Evolutionary conservation across 208 protist genomes (phyloP).

Genomic region (Acanthamoeba royreba): DNA sequence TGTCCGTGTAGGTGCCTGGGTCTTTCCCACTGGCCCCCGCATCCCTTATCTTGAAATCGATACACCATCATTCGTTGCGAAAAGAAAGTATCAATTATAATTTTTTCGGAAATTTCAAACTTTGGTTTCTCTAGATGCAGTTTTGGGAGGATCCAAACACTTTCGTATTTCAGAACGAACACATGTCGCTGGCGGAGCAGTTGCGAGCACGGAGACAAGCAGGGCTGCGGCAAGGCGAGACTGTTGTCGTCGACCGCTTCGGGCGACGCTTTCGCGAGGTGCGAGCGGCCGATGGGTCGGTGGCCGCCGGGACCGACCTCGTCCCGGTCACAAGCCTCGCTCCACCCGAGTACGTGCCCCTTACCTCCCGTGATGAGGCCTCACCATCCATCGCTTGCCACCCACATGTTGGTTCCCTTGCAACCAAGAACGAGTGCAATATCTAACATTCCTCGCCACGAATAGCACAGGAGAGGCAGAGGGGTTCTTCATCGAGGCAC

Average conservation of each 20-base stretch:
- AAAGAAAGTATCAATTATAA: no score
- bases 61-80: no score
- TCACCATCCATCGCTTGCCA: no score
- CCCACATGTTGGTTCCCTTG: background rate
- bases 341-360: background rate
- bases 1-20: no score
- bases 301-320: background rate
- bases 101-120: no score
- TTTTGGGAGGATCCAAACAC: no score
- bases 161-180: no score
- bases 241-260: background rate
- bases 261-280: background rate
- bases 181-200: background rate
- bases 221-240: background rate
- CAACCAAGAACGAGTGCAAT: background rate
- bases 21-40: no score
- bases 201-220: background rate
- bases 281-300: background rate
- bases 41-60: no score
- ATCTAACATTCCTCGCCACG: background rate
- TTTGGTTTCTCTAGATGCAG: no score
- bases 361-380: no score
- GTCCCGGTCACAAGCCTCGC: background rate
- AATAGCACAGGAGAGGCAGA: background rate
- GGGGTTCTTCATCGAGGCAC: slow-evolving; percentile 1